Percentiles rank a stretch among this genome's conserved stretches.
Evolutionary conservation across 164 flowering plant species (phyloP).

Genomic region (Vitis labrusca): DNA sequence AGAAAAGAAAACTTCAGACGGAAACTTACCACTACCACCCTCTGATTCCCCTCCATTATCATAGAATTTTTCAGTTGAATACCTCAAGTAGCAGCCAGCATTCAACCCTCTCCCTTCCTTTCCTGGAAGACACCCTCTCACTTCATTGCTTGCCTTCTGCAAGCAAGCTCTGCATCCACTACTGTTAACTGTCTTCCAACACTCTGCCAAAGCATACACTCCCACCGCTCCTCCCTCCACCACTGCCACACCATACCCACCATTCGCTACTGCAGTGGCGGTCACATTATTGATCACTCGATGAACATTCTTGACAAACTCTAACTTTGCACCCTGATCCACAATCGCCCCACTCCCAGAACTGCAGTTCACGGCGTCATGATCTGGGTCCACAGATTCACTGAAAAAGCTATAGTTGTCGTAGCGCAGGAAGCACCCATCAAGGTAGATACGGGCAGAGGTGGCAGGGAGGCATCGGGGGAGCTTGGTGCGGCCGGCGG

Average conservation of each 20-base stretch:
- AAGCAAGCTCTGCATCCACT: slow-evolving; percentile 59
- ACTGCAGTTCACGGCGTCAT: slow-evolving; percentile 27
- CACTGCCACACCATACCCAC: slow-evolving; percentile 37
- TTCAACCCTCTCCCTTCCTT: slow-evolving; percentile 66
- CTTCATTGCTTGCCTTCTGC: slow-evolving; percentile 39
- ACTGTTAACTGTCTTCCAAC: slow-evolving; percentile 58
- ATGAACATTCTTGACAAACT: slow-evolving; percentile 21
- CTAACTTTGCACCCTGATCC: neutral
- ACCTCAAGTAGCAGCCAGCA: slow-evolving; percentile 83
- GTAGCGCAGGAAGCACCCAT: slow-evolving; percentile 70
- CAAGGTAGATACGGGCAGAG: slow-evolving; percentile 49
- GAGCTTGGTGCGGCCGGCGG: slow-evolving; percentile 49
- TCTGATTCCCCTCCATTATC: slow-evolving; percentile 10
- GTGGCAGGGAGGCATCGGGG: slow-evolving; percentile 65
- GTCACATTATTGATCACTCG: slow-evolving; percentile 29
- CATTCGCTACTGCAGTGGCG: slow-evolving; percentile 21
- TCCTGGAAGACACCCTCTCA: slow-evolving; percentile 36
- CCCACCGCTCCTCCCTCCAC: slow-evolving; percentile 9
- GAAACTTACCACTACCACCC: slow-evolving; percentile 16
- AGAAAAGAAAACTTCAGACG: neutral
- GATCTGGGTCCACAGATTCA: slow-evolving; percentile 25
- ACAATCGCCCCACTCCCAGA: neutral
- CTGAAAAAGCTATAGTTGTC: slow-evolving; percentile 52
- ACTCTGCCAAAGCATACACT: slow-evolving; percentile 61
- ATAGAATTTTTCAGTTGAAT: slow-evolving; percentile 56